Evolutionary conservation across 2,329 filamentous ascomycete genomes (phyloP).

Genomic region (Aspergillus novofumigatus): DNA sequence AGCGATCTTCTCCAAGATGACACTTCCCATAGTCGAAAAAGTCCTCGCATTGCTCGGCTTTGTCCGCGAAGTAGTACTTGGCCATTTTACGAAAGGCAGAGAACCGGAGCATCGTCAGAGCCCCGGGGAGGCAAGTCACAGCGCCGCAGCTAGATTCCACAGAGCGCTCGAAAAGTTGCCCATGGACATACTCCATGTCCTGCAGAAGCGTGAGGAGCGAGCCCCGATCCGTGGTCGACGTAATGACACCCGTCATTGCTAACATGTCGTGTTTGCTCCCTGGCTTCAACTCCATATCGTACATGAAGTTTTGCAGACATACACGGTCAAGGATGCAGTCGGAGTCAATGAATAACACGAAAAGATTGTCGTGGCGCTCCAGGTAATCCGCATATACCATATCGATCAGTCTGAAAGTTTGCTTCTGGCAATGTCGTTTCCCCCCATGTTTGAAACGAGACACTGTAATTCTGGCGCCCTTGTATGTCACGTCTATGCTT

Average conservation of each 20-base stretch:
- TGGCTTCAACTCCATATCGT: slow-evolving; percentile 96
- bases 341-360: slow-evolving; percentile 95
- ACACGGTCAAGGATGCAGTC: slow-evolving; percentile 90
- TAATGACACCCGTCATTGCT: slow-evolving; percentile 97
- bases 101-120: slow-evolving; percentile 92
- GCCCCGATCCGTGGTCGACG: slow-evolving; percentile 83
- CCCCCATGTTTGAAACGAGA: slow-evolving; percentile 91
- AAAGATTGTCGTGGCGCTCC: slow-evolving; percentile 82
- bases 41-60: slow-evolving; percentile 91
- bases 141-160: slow-evolving; percentile 92
- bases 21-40: slow-evolving; percentile 96
- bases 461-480: slow-evolving; percentile 77
- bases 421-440: slow-evolving; percentile 90
- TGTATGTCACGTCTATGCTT: slow-evolving; percentile 86
- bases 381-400: slow-evolving; percentile 86
- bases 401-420: slow-evolving; percentile 88
- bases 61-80: slow-evolving; percentile 97
- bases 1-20: slow-evolving; percentile 90
- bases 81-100: slow-evolving; percentile 96
- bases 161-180: slow-evolving; percentile 90
- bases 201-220: slow-evolving; percentile 88
- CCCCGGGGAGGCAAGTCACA: slow-evolving; percentile 90
- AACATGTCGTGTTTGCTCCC: slow-evolving; percentile 90
- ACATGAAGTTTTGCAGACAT: slow-evolving; percentile 96
- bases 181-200: slow-evolving; percentile 98